Evolutionary conservation across 164 flowering plant genomes (phyloP), one percentile per base, ranked within the genome.

Genomic region (Tinospora cordifolia): DNA sequence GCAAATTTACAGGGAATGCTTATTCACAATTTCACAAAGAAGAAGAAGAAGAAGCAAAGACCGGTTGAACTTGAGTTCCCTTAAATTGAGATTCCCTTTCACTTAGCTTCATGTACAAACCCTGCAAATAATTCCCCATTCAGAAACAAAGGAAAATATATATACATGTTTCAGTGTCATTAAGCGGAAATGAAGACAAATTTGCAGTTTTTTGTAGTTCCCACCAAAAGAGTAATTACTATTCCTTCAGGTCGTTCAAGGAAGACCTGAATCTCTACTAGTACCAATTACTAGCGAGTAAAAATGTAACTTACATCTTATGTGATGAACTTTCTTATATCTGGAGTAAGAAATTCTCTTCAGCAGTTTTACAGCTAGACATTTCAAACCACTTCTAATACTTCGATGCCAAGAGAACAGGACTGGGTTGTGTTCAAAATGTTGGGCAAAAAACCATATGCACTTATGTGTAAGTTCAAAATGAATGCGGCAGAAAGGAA

Each of bases 91-190:
- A n/a, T 58, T 75, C 68, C 64, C 97, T 71, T 75, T 79, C 79
- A 47, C 82, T 86, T 64, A 89, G 65, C 78, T 77, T 88, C 97
- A 91, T 87, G 85, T 81, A 89, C 84, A 91, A 78, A 2, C 97
- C 97, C 97, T 91, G 90, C 75, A 82, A 77, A 58, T n/a, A 72
- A 64, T 39, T 27, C 71, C 60, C 38, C 19, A 60, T 69, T 69
- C 10, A 66, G 17, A 60, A 60, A 41, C 0, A 17, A 10, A 13
- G 3, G 9, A 21, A 19, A 14, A 11, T 30, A 62, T 11, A 44
- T 36, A 13, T 36, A 59, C 9, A 15, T 8, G 5, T 0, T 47
- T 10, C 39, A 63, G 3, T 26, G 47, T 44, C 14, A 8, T 63
- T 6, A 40, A 40, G 38, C 34, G 27, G 25, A 22, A 5, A 59